Evolutionary conservation across 2,329 filamentous ascomycete genomes (phyloP).

Genomic region (Talaromyces pinophilus): DNA sequence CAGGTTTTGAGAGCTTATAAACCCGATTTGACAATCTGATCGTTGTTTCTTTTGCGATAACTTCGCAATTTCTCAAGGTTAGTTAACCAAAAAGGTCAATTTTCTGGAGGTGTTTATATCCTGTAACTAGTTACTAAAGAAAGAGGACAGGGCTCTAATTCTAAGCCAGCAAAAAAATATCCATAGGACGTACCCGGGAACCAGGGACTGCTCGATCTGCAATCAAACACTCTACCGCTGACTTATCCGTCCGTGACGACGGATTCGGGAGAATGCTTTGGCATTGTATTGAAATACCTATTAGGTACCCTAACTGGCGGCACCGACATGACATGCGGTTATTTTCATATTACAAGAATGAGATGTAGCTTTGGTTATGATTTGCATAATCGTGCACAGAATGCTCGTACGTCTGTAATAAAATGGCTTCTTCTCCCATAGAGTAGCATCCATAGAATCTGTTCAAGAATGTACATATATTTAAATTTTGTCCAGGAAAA

Average conservation of each 20-base stretch:
- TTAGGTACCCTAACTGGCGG: not conserved
- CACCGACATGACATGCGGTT: not conserved
- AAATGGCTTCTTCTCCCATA: not conserved
- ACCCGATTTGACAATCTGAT: not conserved
- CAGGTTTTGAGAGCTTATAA: constrained; percentile 17
- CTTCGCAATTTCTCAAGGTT: not conserved
- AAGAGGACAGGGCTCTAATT: not conserved
- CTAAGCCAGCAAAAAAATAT: no score
- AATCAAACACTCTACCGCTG: not conserved
- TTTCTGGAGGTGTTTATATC: not conserved
- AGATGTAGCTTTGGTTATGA: not conserved
- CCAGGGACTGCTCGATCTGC: not conserved
- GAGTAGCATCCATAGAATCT: not conserved
- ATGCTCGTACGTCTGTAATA: not conserved
- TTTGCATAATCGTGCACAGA: not conserved
- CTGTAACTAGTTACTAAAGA: not conserved
- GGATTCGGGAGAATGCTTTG: not conserved
- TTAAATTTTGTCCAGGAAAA: not conserved
- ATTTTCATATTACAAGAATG: not conserved
- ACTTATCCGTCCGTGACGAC: not conserved
- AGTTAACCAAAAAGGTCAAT: no score
- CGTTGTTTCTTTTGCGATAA: not conserved
- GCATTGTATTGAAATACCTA: not conserved
- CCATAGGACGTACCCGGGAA: not conserved
- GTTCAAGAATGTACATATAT: not conserved